A percentile compares a stretch with the other conserved stretches of the same genome.
These are phyloP conservation scores for Hamamelis virginiana DNA, from an alignment of 164 flowering plant species.

Conservation along the genomic window DNA sequence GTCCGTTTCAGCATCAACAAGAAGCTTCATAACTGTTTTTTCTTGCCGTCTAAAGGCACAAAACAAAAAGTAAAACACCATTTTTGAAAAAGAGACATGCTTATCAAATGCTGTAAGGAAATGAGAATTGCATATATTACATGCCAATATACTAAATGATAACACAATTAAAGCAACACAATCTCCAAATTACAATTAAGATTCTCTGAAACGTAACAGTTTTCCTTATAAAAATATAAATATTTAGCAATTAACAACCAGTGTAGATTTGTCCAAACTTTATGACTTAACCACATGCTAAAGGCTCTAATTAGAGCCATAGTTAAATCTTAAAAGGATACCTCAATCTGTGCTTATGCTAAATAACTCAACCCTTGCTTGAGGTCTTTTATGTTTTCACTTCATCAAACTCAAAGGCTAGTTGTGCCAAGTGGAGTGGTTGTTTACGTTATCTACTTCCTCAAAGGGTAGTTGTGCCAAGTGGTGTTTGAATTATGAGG, in stretches of 20 bases:
- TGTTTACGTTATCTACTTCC: not conserved
- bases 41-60: conserved; percentile 71
- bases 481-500: not conserved
- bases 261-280: too few relatives aligned
- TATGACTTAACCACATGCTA: too few relatives aligned
- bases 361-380: not conserved
- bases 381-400: not conserved
- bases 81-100: not conserved
- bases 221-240: too few relatives aligned
- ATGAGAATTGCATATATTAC: too few relatives aligned
- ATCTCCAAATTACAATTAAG: too few relatives aligned
- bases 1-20: conserved; percentile 86
- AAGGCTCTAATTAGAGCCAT: too few relatives aligned
- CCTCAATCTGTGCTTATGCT: too few relatives aligned
- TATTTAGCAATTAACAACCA: too few relatives aligned
- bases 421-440: not conserved
- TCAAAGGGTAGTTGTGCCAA: not conserved
- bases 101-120: not conserved
- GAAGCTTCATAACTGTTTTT: conserved; percentile 85
- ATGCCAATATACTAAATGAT: too few relatives aligned
- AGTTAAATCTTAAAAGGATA: too few relatives aligned
- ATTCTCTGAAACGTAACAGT: too few relatives aligned
- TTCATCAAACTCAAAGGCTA: not conserved
- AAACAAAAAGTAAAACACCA: not conserved
- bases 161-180: too few relatives aligned